Percentiles rank a stretch among this genome's conserved stretches.
Conservation (phyloP, 2,329 filamentous ascomycete species). For the Pyricularia grisea region DNA sequence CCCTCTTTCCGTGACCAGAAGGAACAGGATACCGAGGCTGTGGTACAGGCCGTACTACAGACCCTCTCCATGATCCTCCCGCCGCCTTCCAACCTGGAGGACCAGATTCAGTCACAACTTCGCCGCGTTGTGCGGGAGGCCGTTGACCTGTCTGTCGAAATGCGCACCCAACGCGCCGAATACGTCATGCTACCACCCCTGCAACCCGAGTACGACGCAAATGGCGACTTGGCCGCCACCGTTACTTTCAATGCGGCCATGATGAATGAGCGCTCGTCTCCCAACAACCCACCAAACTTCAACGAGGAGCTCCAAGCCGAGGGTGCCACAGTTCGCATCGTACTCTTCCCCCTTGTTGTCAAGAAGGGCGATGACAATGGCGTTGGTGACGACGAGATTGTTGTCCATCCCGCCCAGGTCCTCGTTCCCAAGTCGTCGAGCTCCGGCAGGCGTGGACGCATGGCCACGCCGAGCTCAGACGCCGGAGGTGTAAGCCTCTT, state of each 20-base stretch:
- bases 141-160: slow-evolving; percentile 86
- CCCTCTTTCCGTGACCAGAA: slow-evolving; percentile 74
- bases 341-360: slow-evolving; percentile 92
- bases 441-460: slow-evolving; percentile 12
- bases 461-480: slow-evolving; percentile 41
- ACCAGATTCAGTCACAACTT: slow-evolving; percentile 74
- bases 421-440: slow-evolving; percentile 53
- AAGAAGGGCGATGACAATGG: slow-evolving; percentile 89
- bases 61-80: slow-evolving; percentile 78
- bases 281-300: slow-evolving; percentile 27
- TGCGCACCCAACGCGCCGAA: slow-evolving; percentile 93
- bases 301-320: slow-evolving; percentile 75
- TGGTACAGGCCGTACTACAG: slow-evolving; percentile 84
- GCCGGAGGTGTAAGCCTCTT: slow-evolving; percentile 29
- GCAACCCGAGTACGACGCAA: slow-evolving; percentile 88
- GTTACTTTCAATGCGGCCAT: slow-evolving; percentile 86
- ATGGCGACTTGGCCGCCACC: slow-evolving; percentile 79
- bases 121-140: slow-evolving; percentile 82
- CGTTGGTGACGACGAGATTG: slow-evolving; percentile 86
- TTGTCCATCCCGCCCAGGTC: slow-evolving; percentile 92
- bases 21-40: slow-evolving; percentile 84
- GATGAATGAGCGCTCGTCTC: slow-evolving; percentile 78
- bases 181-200: slow-evolving; percentile 98
- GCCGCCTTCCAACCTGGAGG: slow-evolving; percentile 71
- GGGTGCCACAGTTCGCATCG: slow-evolving; percentile 73